A percentile compares a stretch with the other conserved stretches of the same genome.
Conservation (phyloP, 495 filamentous ascomycete genomes). For the Chaetomium cochliodes region DNA sequence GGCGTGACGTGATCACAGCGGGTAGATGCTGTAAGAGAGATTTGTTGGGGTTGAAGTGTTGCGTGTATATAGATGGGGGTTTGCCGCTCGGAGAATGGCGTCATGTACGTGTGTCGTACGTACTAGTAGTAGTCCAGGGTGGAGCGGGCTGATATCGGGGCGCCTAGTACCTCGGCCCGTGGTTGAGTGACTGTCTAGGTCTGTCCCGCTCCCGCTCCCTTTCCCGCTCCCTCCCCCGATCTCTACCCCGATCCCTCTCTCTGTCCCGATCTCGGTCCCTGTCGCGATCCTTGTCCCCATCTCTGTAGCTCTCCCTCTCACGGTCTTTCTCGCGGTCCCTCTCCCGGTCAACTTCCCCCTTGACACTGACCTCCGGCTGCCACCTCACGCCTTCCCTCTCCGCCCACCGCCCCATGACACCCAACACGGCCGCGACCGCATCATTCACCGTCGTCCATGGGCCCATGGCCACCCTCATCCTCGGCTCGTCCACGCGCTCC, state of each 20-base stretch:
- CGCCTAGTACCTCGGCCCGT: neutral
- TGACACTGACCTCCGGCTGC: slow-evolving; percentile 23
- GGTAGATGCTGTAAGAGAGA: neutral
- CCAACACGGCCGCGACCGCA: slow-evolving; percentile 28
- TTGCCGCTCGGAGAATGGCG: neutral
- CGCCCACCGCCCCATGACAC: slow-evolving; percentile 34
- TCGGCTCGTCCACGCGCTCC: slow-evolving; percentile 28
- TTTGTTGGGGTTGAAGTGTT: neutral
- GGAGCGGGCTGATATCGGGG: neutral
- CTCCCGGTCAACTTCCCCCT: slow-evolving; percentile 16
- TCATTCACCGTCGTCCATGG: slow-evolving; percentile 42
- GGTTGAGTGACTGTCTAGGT: slow-evolving; percentile 6
- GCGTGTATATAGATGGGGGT: neutral
- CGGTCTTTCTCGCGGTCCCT: slow-evolving; percentile 11
- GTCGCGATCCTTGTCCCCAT: slow-evolving; percentile 17
- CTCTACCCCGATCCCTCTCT: slow-evolving; percentile 22
- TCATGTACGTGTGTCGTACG: neutral
- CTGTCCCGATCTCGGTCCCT: slow-evolving; percentile 15
- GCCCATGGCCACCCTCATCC: slow-evolving; percentile 33
- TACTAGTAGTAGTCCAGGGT: neutral
- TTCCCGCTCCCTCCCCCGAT: slow-evolving; percentile 19
- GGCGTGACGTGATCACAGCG: neutral
- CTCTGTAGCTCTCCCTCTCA: slow-evolving; percentile 15
- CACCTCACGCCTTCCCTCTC: slow-evolving; percentile 37
- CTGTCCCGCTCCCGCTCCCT: slow-evolving; percentile 9